Evolutionary conservation across 768 basidiomycete genomes (phyloP), one percentile per base, ranked within the genome.

Genomic region (Harrya chromipes): DNA sequence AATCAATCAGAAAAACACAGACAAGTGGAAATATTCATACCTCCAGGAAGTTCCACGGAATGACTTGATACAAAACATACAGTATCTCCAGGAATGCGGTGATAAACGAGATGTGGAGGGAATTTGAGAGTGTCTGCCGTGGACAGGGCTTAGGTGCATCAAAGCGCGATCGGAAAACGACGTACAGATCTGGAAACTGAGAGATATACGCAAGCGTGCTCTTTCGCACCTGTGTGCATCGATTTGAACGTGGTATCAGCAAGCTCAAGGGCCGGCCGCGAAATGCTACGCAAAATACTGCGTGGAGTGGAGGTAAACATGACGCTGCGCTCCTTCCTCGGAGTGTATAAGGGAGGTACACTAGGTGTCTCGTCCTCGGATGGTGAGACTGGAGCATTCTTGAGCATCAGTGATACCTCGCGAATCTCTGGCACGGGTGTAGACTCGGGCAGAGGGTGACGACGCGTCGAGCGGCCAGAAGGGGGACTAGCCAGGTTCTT

Each of bases 81-180:
- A 80, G 17, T 6, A 85, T 60, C 60, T 87, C 86, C 16, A 74
- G 55, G 9, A 81, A 44, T 7, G 77, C 74, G 0, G 81, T 82
- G 37, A 82, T 52, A 17, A 73, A 72, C 72, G 78, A 82, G 38
- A 87, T 81, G 50, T 83, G 82, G 33, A 71, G 72, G 1, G 85
- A 81, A 54, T 80, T 80, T n/a, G 86, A 87, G 10, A 86, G 70
- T 46, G 80, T 78, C 85, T 75, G 37, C 9, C 19, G 45, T n/a
- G 37, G 50, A 47, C 39, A n/a, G 4, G 16, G 13, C 11, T 62
- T 26, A 55, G 27, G 20, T 11, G 4, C 1, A 33, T 33, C 8
- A 29, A 43, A 17, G 42, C 9, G 33, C 5, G 31, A 35, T 14
- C 21, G 2, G 19, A 35, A n/a, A 8, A n/a, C 23, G 19, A 57